A percentile compares a stretch with the other conserved stretches of the same genome.
Evolutionary conservation across 2,329 filamentous ascomycete genomes (phyloP).

Genomic region (Sodiomyces alkalinus): DNA sequence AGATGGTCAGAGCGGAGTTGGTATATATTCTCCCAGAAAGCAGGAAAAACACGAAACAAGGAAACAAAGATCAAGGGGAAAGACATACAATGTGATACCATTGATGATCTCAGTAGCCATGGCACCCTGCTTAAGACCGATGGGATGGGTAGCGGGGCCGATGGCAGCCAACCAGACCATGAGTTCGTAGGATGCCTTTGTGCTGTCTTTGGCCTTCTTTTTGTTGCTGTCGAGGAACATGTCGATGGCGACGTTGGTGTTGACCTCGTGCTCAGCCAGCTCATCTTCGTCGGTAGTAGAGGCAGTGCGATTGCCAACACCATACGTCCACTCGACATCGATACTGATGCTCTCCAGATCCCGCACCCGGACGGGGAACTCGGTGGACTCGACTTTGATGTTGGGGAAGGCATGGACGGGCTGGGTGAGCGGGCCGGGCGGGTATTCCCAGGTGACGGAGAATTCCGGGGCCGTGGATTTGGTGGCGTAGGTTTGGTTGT

Average conservation of each 20-base stretch:
- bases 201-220: slow-evolving; percentile 21
- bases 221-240: slow-evolving; percentile 38
- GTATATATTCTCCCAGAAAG: background rate
- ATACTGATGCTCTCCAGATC: slow-evolving; percentile 24
- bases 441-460: slow-evolving; percentile 37
- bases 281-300: slow-evolving; percentile 17
- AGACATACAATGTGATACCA: slow-evolving; percentile 25
- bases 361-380: slow-evolving; percentile 26
- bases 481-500: slow-evolving; percentile 34
- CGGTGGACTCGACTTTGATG: slow-evolving; percentile 26
- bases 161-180: slow-evolving; percentile 41
- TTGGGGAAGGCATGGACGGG: slow-evolving; percentile 42
- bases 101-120: slow-evolving; percentile 21
- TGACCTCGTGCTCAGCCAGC: slow-evolving; percentile 21
- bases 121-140: slow-evolving; percentile 21
- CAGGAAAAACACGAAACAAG: background rate
- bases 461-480: slow-evolving; percentile 29
- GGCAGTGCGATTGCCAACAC: slow-evolving; percentile 23
- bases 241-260: slow-evolving; percentile 42
- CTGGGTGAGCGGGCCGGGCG: slow-evolving; percentile 20
- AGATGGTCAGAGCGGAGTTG: background rate
- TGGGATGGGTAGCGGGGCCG: slow-evolving; percentile 29
- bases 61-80: background rate
- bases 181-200: slow-evolving; percentile 32
- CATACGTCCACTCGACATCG: slow-evolving; percentile 34